Evolutionary conservation across 2,329 filamentous ascomycete species (phyloP).

Genomic region (Ilyonectria robusta): DNA sequence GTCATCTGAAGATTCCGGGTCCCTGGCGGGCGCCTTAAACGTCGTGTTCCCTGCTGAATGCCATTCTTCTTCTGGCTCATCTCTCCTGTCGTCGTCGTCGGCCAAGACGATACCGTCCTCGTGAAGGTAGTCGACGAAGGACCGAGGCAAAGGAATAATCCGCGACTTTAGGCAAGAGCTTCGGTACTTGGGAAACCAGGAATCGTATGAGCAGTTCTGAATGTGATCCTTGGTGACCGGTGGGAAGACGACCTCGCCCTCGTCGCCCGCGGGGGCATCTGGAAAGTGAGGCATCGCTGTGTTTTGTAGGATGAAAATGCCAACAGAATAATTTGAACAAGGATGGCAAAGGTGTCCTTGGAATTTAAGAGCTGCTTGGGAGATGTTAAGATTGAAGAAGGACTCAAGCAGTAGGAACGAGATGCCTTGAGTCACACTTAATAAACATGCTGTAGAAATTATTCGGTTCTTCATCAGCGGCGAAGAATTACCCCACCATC

Average conservation of each 20-base stretch:
- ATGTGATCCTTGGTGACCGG: constrained; percentile 90
- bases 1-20: constrained; percentile 61
- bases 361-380: too few relatives aligned
- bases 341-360: neutral
- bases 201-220: constrained; percentile 93
- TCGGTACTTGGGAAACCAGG: constrained; percentile 90
- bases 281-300: constrained; percentile 54
- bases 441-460: constrained; percentile 18
- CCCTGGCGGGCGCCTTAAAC: constrained; percentile 52
- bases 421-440: constrained; percentile 33
- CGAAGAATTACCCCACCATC: constrained; percentile 38
- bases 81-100: constrained; percentile 69
- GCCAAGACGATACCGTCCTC: constrained; percentile 94
- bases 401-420: neutral
- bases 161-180: constrained; percentile 87
- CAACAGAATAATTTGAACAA: neutral
- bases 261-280: constrained; percentile 34
- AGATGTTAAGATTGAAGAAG: neutral
- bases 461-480: constrained; percentile 21
- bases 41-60: constrained; percentile 52
- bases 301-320: neutral
- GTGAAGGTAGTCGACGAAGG: constrained; percentile 88
- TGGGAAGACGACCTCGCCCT: constrained; percentile 75
- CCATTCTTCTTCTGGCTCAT: constrained; percentile 71
- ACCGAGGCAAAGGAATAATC: constrained; percentile 80